Evolutionary conservation across 192 early-diverging fungal species (phyloP).

Genomic region (Linnemannia schmuckeri): DNA sequence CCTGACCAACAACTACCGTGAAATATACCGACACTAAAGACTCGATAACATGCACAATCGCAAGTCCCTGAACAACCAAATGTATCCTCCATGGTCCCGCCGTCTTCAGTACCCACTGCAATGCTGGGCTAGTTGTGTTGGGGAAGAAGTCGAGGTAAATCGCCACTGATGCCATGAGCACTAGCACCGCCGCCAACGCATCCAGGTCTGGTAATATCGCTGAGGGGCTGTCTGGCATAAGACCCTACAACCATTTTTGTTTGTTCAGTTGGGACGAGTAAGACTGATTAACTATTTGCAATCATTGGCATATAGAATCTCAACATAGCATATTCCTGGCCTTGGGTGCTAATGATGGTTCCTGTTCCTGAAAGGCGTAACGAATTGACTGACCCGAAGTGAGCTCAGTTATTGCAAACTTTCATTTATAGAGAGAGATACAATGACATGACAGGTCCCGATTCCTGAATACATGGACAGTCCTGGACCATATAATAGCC

Average conservation of each 20-base stretch:
- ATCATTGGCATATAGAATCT: no score
- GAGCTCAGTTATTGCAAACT: no score
- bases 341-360: no score
- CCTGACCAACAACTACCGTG: conserved; percentile 27
- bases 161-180: background rate
- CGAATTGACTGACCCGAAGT: no score
- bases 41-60: conserved; percentile 22
- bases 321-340: no score
- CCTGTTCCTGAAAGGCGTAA: no score
- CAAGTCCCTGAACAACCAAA: conserved; percentile 1
- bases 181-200: background rate
- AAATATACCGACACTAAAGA: conserved; percentile 31
- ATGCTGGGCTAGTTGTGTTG: conserved; percentile 39
- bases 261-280: background rate
- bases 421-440: no score
- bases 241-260: background rate
- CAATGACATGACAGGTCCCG: no score
- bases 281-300: no score
- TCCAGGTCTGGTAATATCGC: conserved; percentile 7
- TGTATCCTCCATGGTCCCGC: conserved; percentile 18
- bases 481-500: no score
- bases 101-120: conserved; percentile 28
- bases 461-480: no score
- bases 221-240: conserved; percentile 46
- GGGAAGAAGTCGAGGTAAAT: conserved; percentile 48